Conservation (phyloP, 345 rosid species). For the Raphanus raphanistrum region DNA sequence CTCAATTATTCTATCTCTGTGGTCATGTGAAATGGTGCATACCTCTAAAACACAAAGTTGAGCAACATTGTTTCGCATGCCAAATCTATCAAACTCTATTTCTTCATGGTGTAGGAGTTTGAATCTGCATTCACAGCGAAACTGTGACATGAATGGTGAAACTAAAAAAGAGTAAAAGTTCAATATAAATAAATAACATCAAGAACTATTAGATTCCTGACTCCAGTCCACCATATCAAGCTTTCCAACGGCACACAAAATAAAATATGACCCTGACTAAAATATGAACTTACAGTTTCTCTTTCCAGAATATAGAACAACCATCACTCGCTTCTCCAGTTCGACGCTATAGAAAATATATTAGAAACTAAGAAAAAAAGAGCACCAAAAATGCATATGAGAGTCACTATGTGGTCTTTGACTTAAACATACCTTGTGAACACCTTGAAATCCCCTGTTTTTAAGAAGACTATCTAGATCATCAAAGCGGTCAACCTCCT, state of each 20-base stretch:
- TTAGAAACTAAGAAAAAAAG: background rate
- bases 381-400: background rate
- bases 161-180: background rate
- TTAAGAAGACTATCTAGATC: conserved; percentile 55
- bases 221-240: background rate
- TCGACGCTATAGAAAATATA: conserved; percentile 54
- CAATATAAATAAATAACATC: background rate
- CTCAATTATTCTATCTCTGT: background rate
- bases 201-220: conserved; percentile 15
- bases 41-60: conserved; percentile 92
- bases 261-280: conserved; percentile 2
- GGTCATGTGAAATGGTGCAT: conserved; percentile 10
- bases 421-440: conserved; percentile 58
- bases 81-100: conserved; percentile 80
- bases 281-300: conserved; percentile 51
- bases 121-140: conserved; percentile 58
- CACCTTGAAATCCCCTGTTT: conserved; percentile 66
- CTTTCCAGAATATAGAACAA: conserved; percentile 87
- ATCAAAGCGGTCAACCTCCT: conserved; percentile 75
- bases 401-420: background rate
- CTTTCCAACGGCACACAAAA: conserved; percentile 18
- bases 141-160: conserved; percentile 33
- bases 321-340: conserved; percentile 88
- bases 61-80: conserved; percentile 89
- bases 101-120: conserved; percentile 73